Conservation (phyloP, 2,329 filamentous ascomycete genomes). For the Penicillium expansum region DNA sequence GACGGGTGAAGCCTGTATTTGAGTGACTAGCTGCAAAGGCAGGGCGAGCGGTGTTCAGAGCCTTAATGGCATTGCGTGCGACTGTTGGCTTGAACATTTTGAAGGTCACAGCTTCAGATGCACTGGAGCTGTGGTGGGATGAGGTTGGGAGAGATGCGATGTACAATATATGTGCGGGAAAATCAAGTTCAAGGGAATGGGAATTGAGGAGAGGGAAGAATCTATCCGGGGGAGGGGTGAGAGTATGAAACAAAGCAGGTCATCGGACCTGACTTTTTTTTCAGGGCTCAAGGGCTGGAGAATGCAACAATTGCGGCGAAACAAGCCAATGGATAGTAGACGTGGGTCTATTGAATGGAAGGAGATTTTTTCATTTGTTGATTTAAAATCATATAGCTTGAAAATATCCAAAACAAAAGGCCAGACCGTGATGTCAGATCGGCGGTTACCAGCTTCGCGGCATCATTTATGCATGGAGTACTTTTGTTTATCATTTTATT, state of each 20-base stretch:
- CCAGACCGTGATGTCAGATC: background rate
- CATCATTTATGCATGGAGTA: too few relatives aligned
- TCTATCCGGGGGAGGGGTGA: background rate
- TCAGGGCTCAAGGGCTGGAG: background rate
- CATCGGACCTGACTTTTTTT: background rate
- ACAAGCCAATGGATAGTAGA: background rate
- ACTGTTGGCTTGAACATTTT: conserved; percentile 32
- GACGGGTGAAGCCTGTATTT: conserved; percentile 20
- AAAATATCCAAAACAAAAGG: background rate
- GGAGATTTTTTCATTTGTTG: background rate
- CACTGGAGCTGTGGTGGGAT: background rate
- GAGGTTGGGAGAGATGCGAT: background rate
- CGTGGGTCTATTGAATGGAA: background rate
- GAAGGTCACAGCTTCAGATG: background rate
- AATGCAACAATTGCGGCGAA: conserved; percentile 14
- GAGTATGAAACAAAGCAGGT: background rate
- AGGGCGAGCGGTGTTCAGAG: conserved; percentile 13
- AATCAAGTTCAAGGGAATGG: too few relatives aligned
- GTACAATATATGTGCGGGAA: too few relatives aligned
- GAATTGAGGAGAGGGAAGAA: background rate
- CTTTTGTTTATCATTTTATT: too few relatives aligned
- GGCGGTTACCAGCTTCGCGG: background rate
- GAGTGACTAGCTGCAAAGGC: conserved; percentile 15
- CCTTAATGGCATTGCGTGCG: conserved; percentile 28
- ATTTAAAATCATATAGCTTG: background rate